Conservation (phyloP, 495 filamentous ascomycete genomes). For the Talaromyces ruber region DNA sequence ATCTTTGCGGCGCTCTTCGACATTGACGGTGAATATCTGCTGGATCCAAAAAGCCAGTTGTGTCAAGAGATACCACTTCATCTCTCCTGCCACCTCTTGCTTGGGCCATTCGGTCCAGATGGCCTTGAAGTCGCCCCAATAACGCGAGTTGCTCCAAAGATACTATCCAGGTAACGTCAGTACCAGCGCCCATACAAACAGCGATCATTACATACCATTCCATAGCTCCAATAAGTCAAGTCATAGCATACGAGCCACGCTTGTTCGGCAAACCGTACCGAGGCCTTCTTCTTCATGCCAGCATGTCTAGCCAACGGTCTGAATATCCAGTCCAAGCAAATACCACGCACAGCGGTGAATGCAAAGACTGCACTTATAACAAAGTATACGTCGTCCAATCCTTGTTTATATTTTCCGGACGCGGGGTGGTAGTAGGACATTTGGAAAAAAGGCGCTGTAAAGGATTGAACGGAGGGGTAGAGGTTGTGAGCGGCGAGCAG, state of each 20-base stretch:
- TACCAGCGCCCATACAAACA: not conserved
- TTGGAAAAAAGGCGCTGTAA: constrained; percentile 76
- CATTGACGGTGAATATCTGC: constrained; percentile 87
- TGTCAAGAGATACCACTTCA: constrained; percentile 87
- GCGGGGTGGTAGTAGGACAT: constrained; percentile 71
- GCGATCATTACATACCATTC: constrained; percentile 57
- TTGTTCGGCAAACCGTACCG: constrained; percentile 83
- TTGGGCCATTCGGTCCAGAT: constrained; percentile 82
- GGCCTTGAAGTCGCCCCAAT: constrained; percentile 66
- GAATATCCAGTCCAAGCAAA: constrained; percentile 77
- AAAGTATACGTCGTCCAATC: constrained; percentile 71
- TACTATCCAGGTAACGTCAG: constrained; percentile 48
- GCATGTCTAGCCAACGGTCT: constrained; percentile 59
- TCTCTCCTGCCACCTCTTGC: constrained; percentile 57
- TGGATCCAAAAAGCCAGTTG: constrained; percentile 93
- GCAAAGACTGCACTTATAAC: constrained; percentile 72
- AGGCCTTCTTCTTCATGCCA: constrained; percentile 65
- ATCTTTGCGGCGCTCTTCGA: constrained; percentile 90
- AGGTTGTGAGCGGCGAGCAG: constrained; percentile 68
- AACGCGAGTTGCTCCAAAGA: constrained; percentile 65
- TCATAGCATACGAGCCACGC: constrained; percentile 84
- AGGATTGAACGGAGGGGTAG: constrained; percentile 67
- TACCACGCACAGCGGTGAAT: constrained; percentile 80
- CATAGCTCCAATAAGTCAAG: constrained; percentile 66
- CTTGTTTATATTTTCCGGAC: constrained; percentile 60